phyloP scores from a whole-genome alignment of 805 yeast genomes.

The Ogataea nakhonphanomensis region DNA sequence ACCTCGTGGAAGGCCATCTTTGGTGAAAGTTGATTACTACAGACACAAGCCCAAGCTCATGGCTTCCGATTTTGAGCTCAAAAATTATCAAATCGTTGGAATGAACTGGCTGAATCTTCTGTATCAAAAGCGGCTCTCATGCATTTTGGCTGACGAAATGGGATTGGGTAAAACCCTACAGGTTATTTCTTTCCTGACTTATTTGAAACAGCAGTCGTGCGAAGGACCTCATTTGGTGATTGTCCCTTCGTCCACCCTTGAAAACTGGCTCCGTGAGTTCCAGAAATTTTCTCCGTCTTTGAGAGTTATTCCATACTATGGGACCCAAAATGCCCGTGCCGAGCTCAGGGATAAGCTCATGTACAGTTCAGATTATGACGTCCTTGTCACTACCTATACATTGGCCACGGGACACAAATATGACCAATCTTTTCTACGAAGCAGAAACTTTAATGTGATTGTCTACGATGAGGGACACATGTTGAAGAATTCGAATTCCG shows the following conservation, averaged over 20 bases:
- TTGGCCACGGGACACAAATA: conserved; percentile 83
- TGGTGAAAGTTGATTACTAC: conserved; percentile 41
- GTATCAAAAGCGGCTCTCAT: conserved; percentile 75
- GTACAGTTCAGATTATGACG: conserved; percentile 60
- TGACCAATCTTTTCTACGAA: conserved; percentile 75
- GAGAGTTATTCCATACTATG: conserved; percentile 89
- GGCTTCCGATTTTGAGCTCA: conserved; percentile 61
- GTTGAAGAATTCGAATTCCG: conserved; percentile 85
- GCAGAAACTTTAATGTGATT: conserved; percentile 75
- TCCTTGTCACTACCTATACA: conserved; percentile 90
- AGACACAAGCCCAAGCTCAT: conserved; percentile 69
- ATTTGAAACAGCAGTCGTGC: conserved; percentile 59
- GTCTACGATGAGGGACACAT: conserved; percentile 98
- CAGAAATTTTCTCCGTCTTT: conserved; percentile 80
- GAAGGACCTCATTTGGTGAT: conserved; percentile 87
- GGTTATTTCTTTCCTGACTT: conserved; percentile 88
- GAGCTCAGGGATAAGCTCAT: conserved; percentile 73
- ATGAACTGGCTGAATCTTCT: conserved; percentile 86
- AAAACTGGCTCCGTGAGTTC: conserved; percentile 96
- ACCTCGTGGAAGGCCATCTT: conserved; percentile 19
- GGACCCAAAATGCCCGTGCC: conserved; percentile 78
- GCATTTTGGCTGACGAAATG: conserved; percentile 98
- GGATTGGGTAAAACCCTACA: conserved; percentile 97
- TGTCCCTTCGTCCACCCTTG: conserved; percentile 95
- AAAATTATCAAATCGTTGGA: conserved; percentile 95